A percentile compares a stretch with the other conserved stretches of the same genome.
phyloP scores from a whole-genome alignment of 345 rosid species.

The Syzygium aromaticum region DNA sequence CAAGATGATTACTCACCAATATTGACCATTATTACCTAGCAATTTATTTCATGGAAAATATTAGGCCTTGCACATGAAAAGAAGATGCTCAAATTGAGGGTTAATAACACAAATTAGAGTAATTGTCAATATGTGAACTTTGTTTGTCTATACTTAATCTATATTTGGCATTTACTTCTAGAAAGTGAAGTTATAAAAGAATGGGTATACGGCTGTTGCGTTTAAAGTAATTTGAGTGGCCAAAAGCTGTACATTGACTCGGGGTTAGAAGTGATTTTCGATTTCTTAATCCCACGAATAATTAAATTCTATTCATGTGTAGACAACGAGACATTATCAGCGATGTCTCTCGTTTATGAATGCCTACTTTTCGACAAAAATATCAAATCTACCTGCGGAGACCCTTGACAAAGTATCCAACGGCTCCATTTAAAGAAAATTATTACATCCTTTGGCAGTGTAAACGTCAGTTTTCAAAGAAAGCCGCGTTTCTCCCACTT shows the following conservation, averaged over 20 bases:
- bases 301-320: background rate
- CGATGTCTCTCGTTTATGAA: background rate
- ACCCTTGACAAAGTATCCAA: background rate
- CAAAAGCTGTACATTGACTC: background rate
- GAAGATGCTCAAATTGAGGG: background rate
- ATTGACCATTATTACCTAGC: background rate
- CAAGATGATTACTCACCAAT: background rate
- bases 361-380: background rate
- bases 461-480: background rate
- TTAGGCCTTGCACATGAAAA: background rate
- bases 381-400: background rate
- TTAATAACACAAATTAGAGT: background rate
- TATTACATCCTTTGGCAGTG: background rate
- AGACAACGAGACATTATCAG: background rate
- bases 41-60: background rate
- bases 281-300: background rate
- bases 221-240: background rate
- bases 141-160: background rate
- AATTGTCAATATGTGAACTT: background rate
- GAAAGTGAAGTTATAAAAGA: background rate
- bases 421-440: background rate
- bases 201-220: background rate
- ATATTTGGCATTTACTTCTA: background rate
- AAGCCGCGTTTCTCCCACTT: background rate
- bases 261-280: background rate